Evolutionary conservation across 164 flowering plant genomes (phyloP).

Genomic region (Houttuynia cordata): DNA sequence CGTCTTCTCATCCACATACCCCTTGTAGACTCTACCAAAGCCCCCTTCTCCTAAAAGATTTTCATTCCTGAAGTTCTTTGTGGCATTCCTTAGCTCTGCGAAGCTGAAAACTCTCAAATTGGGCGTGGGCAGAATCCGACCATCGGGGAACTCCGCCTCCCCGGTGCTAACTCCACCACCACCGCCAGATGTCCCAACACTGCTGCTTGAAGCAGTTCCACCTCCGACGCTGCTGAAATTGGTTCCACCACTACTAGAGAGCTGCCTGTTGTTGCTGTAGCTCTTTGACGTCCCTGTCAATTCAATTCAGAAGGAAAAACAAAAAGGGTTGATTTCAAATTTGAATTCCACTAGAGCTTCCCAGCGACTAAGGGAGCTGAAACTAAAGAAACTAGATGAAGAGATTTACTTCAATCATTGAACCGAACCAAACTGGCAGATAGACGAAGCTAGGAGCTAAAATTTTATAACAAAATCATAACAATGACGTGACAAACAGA

Average conservation of each 20-base stretch:
- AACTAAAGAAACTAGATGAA: not conserved
- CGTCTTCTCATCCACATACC: conserved; percentile 59
- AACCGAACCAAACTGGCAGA: not conserved
- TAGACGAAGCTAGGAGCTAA: not conserved
- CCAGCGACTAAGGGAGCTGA: not conserved
- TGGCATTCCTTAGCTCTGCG: conserved; percentile 39
- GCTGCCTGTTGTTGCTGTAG: conserved; percentile 3
- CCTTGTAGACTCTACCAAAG: conserved; percentile 61
- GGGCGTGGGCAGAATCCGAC: conserved; percentile 37
- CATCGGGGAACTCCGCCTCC: conserved; percentile 22
- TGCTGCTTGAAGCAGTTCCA: not conserved
- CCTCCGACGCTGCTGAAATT: conserved; percentile 5
- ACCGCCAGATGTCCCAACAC: not conserved
- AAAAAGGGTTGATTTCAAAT: not conserved
- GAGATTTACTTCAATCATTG: not conserved
- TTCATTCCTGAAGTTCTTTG: conserved; percentile 46
- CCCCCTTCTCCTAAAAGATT: conserved; percentile 59
- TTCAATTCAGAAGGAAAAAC: not conserved
- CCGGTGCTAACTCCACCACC: conserved; percentile 11
- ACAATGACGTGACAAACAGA: no score
- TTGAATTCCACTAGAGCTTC: not conserved
- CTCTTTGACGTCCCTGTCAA: conserved; percentile 9
- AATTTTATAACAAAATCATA: not conserved
- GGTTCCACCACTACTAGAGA: conserved; percentile 1
- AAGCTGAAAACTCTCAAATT: conserved; percentile 44